These are phyloP conservation scores for Akanthomyces dipterigenus DNA, from an alignment of 2,329 filamentous ascomycete species.

Conservation along the genomic window DNA sequence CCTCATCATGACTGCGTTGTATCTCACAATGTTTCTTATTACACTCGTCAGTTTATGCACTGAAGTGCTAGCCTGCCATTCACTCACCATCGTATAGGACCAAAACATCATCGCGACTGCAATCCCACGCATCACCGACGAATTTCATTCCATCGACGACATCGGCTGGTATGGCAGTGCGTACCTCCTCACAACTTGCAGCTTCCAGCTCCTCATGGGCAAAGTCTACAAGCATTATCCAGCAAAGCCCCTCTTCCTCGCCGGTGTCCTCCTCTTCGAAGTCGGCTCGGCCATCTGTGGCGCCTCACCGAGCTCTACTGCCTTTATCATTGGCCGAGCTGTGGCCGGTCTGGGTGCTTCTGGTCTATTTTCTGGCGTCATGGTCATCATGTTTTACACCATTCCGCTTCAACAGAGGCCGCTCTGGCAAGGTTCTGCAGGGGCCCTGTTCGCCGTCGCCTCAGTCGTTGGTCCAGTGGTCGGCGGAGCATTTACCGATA, in stretches of 20 bases:
- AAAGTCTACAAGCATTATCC: constrained; percentile 45
- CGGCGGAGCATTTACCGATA: constrained; percentile 19
- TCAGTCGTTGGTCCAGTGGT: constrained; percentile 17
- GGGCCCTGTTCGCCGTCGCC: constrained; percentile 32
- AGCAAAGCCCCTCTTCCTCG: constrained; percentile 31
- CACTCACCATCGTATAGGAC: constrained; percentile 18
- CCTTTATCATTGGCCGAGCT: constrained; percentile 16
- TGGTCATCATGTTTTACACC: constrained; percentile 22
- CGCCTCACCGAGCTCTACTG: constrained; percentile 13
- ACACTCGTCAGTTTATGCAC: constrained; percentile 25
- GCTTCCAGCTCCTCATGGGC: constrained; percentile 42
- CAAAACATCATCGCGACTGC: constrained; percentile 33
- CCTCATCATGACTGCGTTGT: background rate
- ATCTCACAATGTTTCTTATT: constrained; percentile 37
- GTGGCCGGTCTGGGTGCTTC: constrained; percentile 24
- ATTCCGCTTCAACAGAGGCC: constrained; percentile 21
- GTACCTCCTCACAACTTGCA: constrained; percentile 41
- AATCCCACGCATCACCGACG: constrained; percentile 28
- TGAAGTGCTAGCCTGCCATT: background rate
- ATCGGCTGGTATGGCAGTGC: constrained; percentile 40
- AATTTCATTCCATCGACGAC: constrained; percentile 32
- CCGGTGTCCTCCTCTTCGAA: constrained; percentile 28
- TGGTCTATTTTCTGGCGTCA: constrained; percentile 30
- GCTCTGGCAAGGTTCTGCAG: constrained; percentile 30
- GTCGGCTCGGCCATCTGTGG: constrained; percentile 29